Evolutionary conservation across 2,329 filamentous ascomycete genomes (phyloP).

Genomic region (Fusarium devonianum): DNA sequence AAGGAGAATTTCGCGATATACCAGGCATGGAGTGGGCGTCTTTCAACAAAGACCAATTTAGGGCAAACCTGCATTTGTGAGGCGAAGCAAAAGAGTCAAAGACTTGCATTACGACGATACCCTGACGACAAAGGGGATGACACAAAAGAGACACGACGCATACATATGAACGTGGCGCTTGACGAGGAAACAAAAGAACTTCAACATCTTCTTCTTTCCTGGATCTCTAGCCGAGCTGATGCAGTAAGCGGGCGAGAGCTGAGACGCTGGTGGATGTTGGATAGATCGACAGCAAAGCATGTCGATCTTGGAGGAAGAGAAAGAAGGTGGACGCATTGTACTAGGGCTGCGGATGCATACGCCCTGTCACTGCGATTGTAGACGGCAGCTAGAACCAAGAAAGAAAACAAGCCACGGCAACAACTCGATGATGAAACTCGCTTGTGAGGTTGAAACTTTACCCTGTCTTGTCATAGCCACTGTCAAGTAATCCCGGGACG

Average conservation of each 20-base stretch:
- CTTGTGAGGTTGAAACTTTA: slow-evolving; percentile 9
- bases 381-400: slow-evolving; percentile 40
- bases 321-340: slow-evolving; percentile 13
- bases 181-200: slow-evolving; percentile 55
- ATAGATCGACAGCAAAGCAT: slow-evolving; percentile 18
- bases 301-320: slow-evolving; percentile 16
- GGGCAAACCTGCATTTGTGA: slow-evolving; percentile 50
- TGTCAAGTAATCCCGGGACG: background rate
- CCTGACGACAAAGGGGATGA: slow-evolving; percentile 45
- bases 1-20: slow-evolving; percentile 45
- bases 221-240: slow-evolving; percentile 52
- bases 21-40: slow-evolving; percentile 51
- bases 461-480: background rate
- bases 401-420: slow-evolving; percentile 33
- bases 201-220: slow-evolving; percentile 58
- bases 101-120: slow-evolving; percentile 53
- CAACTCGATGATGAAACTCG: background rate
- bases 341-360: slow-evolving; percentile 27
- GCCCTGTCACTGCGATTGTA: slow-evolving; percentile 34
- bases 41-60: slow-evolving; percentile 57
- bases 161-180: slow-evolving; percentile 49
- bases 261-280: slow-evolving; percentile 30
- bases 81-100: slow-evolving; percentile 45
- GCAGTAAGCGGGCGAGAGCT: slow-evolving; percentile 44
- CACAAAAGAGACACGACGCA: slow-evolving; percentile 43